Percentiles rank a stretch among this genome's conserved stretches.
phyloP scores from a whole-genome alignment of 768 basidiomycete genomes.

The Russula earlei region DNA sequence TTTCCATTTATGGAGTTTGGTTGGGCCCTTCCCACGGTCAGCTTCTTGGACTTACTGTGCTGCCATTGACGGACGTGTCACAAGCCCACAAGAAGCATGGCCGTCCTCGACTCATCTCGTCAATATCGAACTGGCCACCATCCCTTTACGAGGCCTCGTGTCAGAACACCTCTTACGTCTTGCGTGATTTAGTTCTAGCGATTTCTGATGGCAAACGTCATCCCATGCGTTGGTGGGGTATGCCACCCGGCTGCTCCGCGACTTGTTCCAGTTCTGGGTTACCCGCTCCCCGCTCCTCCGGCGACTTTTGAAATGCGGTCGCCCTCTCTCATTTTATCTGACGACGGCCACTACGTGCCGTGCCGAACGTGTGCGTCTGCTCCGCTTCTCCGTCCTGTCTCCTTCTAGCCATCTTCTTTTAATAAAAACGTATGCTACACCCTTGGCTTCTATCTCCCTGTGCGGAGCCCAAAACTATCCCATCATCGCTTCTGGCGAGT shows the following conservation, averaged over 20 bases:
- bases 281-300: background rate
- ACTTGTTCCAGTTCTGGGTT: conserved; percentile 7
- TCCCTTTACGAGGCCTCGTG: background rate
- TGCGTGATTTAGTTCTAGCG: background rate
- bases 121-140: background rate
- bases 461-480: background rate
- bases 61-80: background rate
- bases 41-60: background rate
- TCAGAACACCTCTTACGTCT: conserved; percentile 1
- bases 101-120: background rate
- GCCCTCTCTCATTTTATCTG: background rate
- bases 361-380: background rate
- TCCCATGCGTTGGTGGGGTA: background rate
- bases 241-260: conserved; percentile 4
- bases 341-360: background rate
- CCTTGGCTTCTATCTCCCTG: background rate
- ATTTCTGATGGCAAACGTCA: conserved; percentile 2
- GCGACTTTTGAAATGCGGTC: conserved; percentile 11
- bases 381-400: background rate
- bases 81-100: background rate
- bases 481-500: conserved; percentile 3
- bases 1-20: conserved; percentile 5
- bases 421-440: conserved; percentile 2
- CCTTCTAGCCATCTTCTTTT: conserved; percentile 11
- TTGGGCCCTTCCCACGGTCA: conserved; percentile 3